A percentile compares a stretch with the other conserved stretches of the same genome.
These are phyloP conservation scores for Aleurites moluccanus DNA, from an alignment of 441 rosid species.

Conservation along the genomic window DNA sequence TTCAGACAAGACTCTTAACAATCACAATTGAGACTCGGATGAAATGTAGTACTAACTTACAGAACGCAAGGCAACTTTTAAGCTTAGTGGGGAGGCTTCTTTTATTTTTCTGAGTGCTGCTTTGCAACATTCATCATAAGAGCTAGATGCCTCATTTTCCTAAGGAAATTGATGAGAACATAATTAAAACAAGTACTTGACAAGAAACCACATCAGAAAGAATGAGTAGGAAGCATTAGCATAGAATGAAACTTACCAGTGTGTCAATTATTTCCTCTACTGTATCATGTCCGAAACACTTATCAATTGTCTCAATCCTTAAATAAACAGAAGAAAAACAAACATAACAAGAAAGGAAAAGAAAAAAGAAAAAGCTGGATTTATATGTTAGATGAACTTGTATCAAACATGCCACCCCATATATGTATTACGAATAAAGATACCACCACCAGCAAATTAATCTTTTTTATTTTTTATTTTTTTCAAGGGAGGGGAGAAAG, in stretches of 20 bases:
- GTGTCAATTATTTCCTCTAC: conserved; percentile 81
- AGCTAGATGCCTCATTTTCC: conserved; percentile 59
- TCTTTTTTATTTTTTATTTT: too few species aligned
- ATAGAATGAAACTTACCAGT: conserved; percentile 46
- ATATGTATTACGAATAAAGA: not conserved
- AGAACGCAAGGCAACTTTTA: conserved; percentile 75
- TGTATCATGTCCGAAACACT: conserved; percentile 77
- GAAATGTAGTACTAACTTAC: conserved; percentile 41
- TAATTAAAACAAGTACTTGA: conserved; percentile 1
- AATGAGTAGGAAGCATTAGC: not conserved
- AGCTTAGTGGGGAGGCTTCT: conserved; percentile 89
- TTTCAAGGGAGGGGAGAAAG: not conserved
- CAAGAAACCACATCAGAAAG: not conserved
- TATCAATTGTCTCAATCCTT: conserved; percentile 80
- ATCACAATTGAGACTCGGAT: conserved; percentile 2
- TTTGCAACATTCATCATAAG: conserved; percentile 60
- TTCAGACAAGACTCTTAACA: not conserved
- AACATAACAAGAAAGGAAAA: not conserved
- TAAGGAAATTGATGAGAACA: conserved; percentile 24
- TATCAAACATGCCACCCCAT: not conserved
- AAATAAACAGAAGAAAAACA: conserved; percentile 16
- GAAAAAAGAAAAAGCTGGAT: conserved; percentile 3
- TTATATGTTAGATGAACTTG: conserved; percentile 11
- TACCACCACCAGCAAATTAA: not conserved
- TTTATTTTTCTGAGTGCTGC: conserved; percentile 51